Base-by-base conservation (phyloP, 306 rosid species). In the Malus sylvestris region DNA sequence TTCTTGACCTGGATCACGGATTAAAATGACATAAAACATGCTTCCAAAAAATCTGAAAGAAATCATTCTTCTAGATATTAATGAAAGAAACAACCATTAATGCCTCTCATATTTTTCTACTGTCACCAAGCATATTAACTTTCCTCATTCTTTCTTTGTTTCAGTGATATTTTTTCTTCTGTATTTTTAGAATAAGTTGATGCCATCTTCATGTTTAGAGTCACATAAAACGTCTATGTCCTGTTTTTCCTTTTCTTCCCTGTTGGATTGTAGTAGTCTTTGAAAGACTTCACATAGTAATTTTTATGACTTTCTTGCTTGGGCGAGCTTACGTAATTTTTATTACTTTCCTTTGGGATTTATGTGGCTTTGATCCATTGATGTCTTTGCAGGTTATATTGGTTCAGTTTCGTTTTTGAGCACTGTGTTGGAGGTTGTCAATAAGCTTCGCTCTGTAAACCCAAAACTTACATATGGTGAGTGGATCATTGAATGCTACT, bases 381-480 rank as follows among this genome's bases (percentile, higher is more conserved):
- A 38, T 63, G 68, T 67, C 42, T 22, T 19, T 79, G 78, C 91
- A 92, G 97, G 97, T 75, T 92, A 92, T 82, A 92, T 91, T 70
- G 97, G 97, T 80, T 88, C 90, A 15, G 86, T 88, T 85, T 86
- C 97, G 68, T 93, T 93, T 81, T 86, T 93, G 68, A 82, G 71
- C 83, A 82, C 90, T 20, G 88, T 93, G 46, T 82, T 90, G 87
- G 84, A 93, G 76, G 97, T 93, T 74, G 89, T 90, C 78, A 57
- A 75, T 61, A 90, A 86, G 85, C 94, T 93, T 78, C 92, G 97
- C 40, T 68, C 90, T 33, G 62, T 81, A 73, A 90, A 93, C 83
- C 97, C 97, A 45, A 79, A 76, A 46, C 92, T 93, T 60, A 89
- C 68, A 73, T 93, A 93, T 69, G 97, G 87, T 83, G 53, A 81